phyloP scores from a whole-genome alignment of 257 asterid genomes.

The Lycium barbarum region DNA sequence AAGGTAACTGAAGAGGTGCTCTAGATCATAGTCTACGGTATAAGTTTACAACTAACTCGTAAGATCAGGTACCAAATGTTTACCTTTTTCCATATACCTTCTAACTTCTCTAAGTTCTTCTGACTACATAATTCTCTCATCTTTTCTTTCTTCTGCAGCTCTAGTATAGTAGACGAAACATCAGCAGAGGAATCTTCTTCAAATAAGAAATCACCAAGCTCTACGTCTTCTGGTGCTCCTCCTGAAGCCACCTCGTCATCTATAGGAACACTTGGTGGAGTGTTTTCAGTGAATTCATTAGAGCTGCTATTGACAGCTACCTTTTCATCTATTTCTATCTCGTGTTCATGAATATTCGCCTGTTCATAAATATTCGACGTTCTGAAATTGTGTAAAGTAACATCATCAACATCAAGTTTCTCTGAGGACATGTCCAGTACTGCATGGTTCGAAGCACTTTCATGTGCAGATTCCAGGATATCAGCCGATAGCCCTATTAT shows the following conservation, averaged over 20 bases:
- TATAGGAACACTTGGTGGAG: slow-evolving; percentile 39
- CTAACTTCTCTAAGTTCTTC: slow-evolving; percentile 77
- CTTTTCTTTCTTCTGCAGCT: slow-evolving; percentile 74
- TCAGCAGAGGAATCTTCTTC: slow-evolving; percentile 62
- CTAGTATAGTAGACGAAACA: slow-evolving; percentile 59
- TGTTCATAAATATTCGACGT: slow-evolving; percentile 36
- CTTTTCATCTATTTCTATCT: slow-evolving; percentile 49
- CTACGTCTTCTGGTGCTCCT: slow-evolving; percentile 70
- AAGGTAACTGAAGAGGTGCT: slow-evolving; percentile 10
- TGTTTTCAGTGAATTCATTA: slow-evolving; percentile 37
- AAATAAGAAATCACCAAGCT: slow-evolving; percentile 76
- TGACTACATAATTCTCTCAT: slow-evolving; percentile 70
- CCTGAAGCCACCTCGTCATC: slow-evolving; percentile 49
- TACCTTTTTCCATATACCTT: slow-evolving; percentile 99
- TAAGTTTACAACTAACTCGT: not conserved
- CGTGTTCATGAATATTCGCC: slow-evolving; percentile 39
- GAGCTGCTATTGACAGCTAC: slow-evolving; percentile 41
- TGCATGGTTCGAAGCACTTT: slow-evolving; percentile 51
- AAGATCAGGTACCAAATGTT: slow-evolving; percentile 16
- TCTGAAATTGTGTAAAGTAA: slow-evolving; percentile 40
- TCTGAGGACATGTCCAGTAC: slow-evolving; percentile 49
- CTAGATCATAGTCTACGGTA: not conserved
- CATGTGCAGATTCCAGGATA: slow-evolving; percentile 71
- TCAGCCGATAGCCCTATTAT: slow-evolving; percentile 77
- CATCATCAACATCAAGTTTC: slow-evolving; percentile 43